Evolutionary conservation across 2,329 filamentous ascomycete genomes (phyloP), one percentile per base, ranked within the genome.

Genomic region (Botrytis squamosa): DNA sequence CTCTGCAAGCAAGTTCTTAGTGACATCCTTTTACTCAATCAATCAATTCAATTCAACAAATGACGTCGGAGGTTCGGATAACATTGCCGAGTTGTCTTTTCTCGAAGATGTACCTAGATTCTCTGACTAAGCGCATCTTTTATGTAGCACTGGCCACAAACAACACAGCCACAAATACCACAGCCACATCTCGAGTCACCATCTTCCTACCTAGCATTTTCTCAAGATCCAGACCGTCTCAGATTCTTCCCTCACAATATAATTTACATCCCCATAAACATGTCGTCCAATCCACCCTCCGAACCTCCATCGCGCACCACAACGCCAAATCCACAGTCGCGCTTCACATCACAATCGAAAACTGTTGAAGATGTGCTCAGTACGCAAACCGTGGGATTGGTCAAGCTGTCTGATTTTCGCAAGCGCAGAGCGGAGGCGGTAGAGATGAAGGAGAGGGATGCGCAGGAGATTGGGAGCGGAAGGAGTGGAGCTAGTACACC

Each of bases 401-500:
- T 98, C 71, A 90, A 93, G 74, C 90, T 98, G 62, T 94, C 93
- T 77, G 96, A 98, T 81, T 98, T 97, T 83, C 94, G 95, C 83
- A 98, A 99, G 85, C 91, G 96, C 74, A 93, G 95, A 83, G 95
- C 94, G 78, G 94, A 98, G 83, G 93, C 95, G n/a, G 86, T 97
- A 66, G 95, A 98, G 82, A 91, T 93, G 81, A 95, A 96, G 80
- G 93, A 96, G 80, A 89, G 92, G 79, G 93, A 96, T 80, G 91
- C 89, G 20, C 90, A 91, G 80, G 92, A 93, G 77, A 87, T 86
- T 59, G 69, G 42, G 10, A 68, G 62, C 4, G 59, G 44, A 20
- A 64, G 70, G 36, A 78, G 76, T 60, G 77, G 75, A 14, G 73
- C 74, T 16, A 75, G 68, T 12, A 78, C 78, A 4, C 76, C 78